Evolutionary conservation across 202 grass and related monocot genomes (phyloP), one percentile per base, ranked within the genome.

Genomic region (Saccharum hybrid): DNA sequence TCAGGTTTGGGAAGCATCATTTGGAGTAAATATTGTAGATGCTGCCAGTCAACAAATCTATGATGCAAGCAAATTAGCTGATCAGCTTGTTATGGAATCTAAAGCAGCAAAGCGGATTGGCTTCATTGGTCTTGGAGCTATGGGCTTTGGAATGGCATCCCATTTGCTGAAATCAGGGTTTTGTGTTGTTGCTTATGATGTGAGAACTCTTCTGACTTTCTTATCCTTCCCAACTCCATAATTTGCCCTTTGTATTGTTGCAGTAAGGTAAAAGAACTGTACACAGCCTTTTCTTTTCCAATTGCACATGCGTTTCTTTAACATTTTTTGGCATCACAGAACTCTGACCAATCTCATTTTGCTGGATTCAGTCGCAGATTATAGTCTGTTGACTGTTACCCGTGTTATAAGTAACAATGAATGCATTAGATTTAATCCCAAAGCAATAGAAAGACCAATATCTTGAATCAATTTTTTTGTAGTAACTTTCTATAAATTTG

Each of bases 41-140:
- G 92, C 88, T 82, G 85, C 85, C 75, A 91, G 81, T 61, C 80
- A 94, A 79, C 78, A 81, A 74, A 89, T 90, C 52, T 97, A 97
- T 85, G 85, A 91, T 10, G 88, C 92, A 71, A 89, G 76, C 81
- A 82, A 88, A 66, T 89, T 94, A 71, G 92, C 92, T 60, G 80
- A 87, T 34, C 56, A 90, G 82, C 84, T 94, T 86, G 75, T 77
- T 87, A 54, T 64, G 82, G 75, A 76, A 84, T 89, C 88, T 41
- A 93, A 94, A 90, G 31, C 63, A 88, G 82, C 83, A 72, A 91
- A 93, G 63, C 89, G 60, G 83, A 81, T 97, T 82, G 95, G 95
- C 48, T 97, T 97, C 88, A 90, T 97, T 85, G 95, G 95, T 65
- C 95, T 97, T 78, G 95, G 95, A 88, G 95, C 95, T 68, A 97